These are phyloP conservation scores for Saururus chinensis DNA, from an alignment of 164 flowering plant genomes.

Conservation along the genomic window DNA sequence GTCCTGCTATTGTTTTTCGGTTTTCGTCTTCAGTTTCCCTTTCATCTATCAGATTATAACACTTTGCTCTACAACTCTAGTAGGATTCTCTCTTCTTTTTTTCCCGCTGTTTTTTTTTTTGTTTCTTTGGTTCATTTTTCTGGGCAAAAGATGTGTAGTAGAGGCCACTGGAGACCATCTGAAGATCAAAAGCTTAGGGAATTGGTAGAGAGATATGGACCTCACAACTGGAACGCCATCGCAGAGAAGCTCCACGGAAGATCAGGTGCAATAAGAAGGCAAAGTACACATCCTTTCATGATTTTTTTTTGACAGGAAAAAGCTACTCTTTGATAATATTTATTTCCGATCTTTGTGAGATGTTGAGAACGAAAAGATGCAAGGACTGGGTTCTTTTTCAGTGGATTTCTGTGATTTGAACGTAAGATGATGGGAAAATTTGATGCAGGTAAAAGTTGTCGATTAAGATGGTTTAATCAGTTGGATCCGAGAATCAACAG, in stretches of 20 bases:
- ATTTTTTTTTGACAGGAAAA: background rate
- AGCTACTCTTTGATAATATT: background rate
- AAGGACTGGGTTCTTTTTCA: background rate
- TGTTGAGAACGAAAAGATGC: too few species aligned
- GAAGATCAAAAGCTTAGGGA: conserved; percentile 66
- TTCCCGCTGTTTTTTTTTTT: background rate
- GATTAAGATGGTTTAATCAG: conserved; percentile 78
- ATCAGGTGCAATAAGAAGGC: conserved; percentile 38
- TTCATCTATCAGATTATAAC: background rate
- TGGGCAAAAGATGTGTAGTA: conserved; percentile 35
- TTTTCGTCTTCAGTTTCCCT: background rate
- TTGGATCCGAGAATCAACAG: conserved; percentile 59
- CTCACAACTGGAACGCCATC: conserved; percentile 80
- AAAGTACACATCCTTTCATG: background rate
- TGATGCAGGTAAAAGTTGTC: conserved; percentile 58
- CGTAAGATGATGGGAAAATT: background rate
- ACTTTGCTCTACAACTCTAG: too few species aligned
- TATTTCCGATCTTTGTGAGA: too few species aligned
- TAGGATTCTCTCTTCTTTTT: background rate
- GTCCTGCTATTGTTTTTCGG: background rate
- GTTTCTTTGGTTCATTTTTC: background rate
- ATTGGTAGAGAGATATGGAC: conserved; percentile 51
- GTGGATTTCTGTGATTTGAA: background rate
- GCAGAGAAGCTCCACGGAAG: conserved; percentile 73
- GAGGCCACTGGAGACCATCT: conserved; percentile 81